Base-by-base conservation (phyloP, 2,329 filamentous ascomycete genomes). In the Hymenotorrendiella dingleyae region DNA sequence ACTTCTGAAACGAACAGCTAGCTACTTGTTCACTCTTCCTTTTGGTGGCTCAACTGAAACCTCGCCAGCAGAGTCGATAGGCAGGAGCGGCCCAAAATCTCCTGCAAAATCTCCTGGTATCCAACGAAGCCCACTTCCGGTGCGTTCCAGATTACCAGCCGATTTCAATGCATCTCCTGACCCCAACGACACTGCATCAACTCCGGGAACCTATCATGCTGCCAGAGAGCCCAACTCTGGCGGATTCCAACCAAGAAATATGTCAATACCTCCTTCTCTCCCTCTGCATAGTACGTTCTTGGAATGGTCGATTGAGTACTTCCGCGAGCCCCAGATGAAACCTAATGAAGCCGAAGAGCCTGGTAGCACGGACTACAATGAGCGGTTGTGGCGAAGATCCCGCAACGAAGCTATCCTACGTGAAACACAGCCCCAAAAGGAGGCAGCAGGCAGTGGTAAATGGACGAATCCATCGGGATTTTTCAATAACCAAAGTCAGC, bases 281-380 rank as follows among this genome's bases (percentile, higher is more conserved):
- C 93, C 93, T 1, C 64, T 98, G 14, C 76, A 76, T 46, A 95
- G 89, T 61, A 82, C 76, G 7, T 94, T 97, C 64, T 73, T 95
- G 49, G 87, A 95, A 50, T 98, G 91, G 90, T 95, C 90, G 4
- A 89, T 93, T 33, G 91, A 91, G 64, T 97, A 98, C 63, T 98
- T 97, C 73, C 86, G 90, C 22, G 90, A 97, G 63, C 93, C 93
- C 23, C 93, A 98, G 65, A 97, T 98, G 93, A 94, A 93, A 61
- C 84, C 88, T 3, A 90, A 86, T 45, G 93, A 98, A 62, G 86
- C 90, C 19, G 93, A 98, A 56, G 93, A 98, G 60, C 93, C 93
- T 11, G 93, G 93, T 24, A 96, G 89, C 58, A 86, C 86, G 12
- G 90, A 97, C 63, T 98, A 97, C 66, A 98, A 98, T 56, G 84